Percentiles rank a stretch among this genome's conserved stretches.
Evolutionary conservation across 768 basidiomycete genomes (phyloP).

Genomic region (Lenzites betulinus): DNA sequence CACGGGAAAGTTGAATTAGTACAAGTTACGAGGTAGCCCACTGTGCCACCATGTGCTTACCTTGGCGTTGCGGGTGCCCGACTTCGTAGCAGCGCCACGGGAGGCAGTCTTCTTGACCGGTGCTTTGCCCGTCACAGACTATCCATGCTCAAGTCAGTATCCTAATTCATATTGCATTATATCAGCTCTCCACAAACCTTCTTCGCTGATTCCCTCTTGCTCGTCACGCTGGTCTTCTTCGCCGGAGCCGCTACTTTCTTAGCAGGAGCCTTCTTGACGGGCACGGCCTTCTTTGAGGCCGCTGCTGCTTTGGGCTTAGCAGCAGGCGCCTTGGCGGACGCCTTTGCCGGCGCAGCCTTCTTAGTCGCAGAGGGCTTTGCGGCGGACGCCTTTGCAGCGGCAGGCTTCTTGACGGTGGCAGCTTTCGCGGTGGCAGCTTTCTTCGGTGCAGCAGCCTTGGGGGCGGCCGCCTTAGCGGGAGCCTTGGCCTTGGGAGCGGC

Average conservation of each 20-base stretch:
- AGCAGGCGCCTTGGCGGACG: conserved; percentile 32
- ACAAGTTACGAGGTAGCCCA: neutral
- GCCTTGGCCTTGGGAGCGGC: conserved; percentile 10
- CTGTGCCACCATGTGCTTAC: neutral
- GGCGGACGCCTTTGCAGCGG: conserved; percentile 6
- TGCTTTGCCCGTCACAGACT: conserved; percentile 23
- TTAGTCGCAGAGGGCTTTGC: conserved; percentile 19
- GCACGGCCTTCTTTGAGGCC: conserved; percentile 38
- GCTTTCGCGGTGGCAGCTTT: neutral
- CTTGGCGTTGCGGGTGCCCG: conserved; percentile 12
- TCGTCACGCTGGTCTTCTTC: conserved; percentile 38
- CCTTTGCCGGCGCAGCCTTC: conserved; percentile 34
- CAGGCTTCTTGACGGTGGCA: neutral
- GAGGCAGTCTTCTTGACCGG: conserved; percentile 17
- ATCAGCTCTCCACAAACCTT: conserved; percentile 45
- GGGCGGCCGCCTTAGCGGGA: conserved; percentile 16
- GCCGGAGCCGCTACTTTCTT: conserved; percentile 42
- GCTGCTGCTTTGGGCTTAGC: conserved; percentile 42
- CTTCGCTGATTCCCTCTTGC: conserved; percentile 60
- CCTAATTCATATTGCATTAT: neutral
- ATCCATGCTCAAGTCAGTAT: neutral
- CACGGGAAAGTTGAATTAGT: neutral
- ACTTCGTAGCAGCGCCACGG: conserved; percentile 12
- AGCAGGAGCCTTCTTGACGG: conserved; percentile 29
- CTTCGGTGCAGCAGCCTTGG: conserved; percentile 23